Evolutionary conservation across 768 basidiomycete species (phyloP).

Genomic region (Pholiota microspora): DNA sequence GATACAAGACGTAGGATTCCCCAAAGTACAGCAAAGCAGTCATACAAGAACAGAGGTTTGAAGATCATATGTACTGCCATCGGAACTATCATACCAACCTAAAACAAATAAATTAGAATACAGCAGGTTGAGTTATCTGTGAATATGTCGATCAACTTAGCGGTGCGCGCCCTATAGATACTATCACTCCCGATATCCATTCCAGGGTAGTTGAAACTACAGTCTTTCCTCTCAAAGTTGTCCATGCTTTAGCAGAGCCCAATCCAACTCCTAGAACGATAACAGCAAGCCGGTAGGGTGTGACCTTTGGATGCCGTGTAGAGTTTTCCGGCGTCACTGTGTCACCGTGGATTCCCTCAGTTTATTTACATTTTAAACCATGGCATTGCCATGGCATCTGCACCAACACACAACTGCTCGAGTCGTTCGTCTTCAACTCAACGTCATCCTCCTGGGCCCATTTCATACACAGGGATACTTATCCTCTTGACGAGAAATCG

Average conservation of each 20-base stretch:
- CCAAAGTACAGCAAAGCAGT: neutral
- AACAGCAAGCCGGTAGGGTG: slow-evolving; percentile 5
- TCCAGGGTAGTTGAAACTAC: slow-evolving; percentile 6
- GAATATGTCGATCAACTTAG: neutral
- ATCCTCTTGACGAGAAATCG: no score
- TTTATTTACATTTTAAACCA: no score
- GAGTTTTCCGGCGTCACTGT: no score
- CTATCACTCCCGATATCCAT: slow-evolving; percentile 4
- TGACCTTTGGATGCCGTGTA: slow-evolving; percentile 11
- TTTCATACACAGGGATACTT: no score
- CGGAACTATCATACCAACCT: neutral
- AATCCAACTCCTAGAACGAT: slow-evolving; percentile 1
- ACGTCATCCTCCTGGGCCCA: no score
- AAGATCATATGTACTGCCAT: neutral
- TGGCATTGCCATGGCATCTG: no score
- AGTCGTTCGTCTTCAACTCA: no score
- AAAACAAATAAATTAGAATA: neutral
- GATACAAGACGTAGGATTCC: neutral
- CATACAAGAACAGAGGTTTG: slow-evolving; percentile 1
- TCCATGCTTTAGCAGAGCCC: slow-evolving; percentile 10
- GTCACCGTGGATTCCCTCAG: no score
- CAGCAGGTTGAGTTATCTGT: neutral
- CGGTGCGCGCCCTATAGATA: slow-evolving; percentile 2
- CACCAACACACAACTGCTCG: no score
- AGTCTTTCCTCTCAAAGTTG: neutral